Percentiles rank a stretch among this genome's conserved stretches.
phyloP scores from a whole-genome alignment of 2,329 filamentous ascomycete species.

The Fusarium euwallaceae region DNA sequence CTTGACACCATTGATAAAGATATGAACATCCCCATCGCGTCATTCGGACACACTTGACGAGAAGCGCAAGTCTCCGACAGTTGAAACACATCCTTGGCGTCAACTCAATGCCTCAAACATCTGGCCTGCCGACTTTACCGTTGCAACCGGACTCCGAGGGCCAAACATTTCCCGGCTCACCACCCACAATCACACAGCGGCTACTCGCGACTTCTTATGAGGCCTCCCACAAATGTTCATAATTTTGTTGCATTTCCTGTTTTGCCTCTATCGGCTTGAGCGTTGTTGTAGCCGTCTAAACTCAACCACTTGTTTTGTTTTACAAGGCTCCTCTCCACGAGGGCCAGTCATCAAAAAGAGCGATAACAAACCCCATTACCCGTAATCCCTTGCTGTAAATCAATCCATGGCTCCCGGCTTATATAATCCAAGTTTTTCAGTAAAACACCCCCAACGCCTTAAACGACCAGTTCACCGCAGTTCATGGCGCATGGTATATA shows the following conservation, averaged over 20 bases:
- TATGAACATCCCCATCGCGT: background rate
- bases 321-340: background rate
- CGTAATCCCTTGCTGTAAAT: slow-evolving; percentile 10
- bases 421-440: slow-evolving; percentile 23
- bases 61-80: background rate
- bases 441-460: slow-evolving; percentile 27
- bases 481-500: slow-evolving; percentile 10
- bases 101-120: background rate
- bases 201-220: background rate
- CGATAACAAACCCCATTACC: background rate
- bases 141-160: background rate
- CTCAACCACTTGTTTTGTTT: slow-evolving; percentile 2
- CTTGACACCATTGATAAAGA: background rate
- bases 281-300: background rate
- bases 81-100: slow-evolving; percentile 1
- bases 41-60: background rate
- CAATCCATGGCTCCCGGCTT: slow-evolving; percentile 24
- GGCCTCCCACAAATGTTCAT: background rate
- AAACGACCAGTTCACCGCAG: slow-evolving; percentile 6
- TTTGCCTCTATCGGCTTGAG: background rate
- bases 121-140: background rate
- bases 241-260: background rate
- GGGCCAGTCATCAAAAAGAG: slow-evolving; percentile 6
- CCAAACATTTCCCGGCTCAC: background rate
- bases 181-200: background rate